Base-by-base conservation (phyloP, 2,329 filamentous ascomycete genomes). In the Zopfia rhizophila region DNA sequence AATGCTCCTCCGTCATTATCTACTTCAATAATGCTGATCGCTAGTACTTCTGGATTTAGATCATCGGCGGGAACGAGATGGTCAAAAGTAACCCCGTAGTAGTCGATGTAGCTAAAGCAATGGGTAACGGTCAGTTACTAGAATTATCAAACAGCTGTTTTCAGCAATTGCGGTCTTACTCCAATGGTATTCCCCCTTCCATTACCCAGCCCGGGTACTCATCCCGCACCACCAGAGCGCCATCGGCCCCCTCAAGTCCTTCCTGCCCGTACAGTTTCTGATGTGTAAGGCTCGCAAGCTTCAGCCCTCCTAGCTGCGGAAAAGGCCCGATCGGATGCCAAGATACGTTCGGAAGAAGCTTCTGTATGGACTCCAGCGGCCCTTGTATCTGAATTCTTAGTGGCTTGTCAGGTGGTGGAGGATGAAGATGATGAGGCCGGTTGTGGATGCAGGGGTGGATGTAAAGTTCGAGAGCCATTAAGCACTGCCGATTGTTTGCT, bases 51-150 rank as follows among this genome's bases (percentile, higher is more conserved):
- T n/a, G 71, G 74, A 48, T 72, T 55, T 18, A 24, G 23, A 37
- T 77, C 67, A 25, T 71, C 53, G 5, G 41, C 10, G 2, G 69
- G 67, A 35, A 76, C 70, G 22, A 69, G 58, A 42, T 76, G 63
- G 49, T 76, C 71, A 50, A 77, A 77, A 13, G 71, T 75, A 28
- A 76, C 68, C 21, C 72, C 65, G 45, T 75, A 75, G 45, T 73
- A 73, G 55, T 75, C 60, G 44, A 69, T 69, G 12, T 52, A 38
- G 30, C 53, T 62, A 44, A 47, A 51, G 17, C 21, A 31, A 18
- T 12, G 14, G 16, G 30, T 25, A 39, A 12, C 19, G 21, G 25
- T 47, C n/a, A 51, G 38, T 38, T 14, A 21, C 19, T 11, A 24
- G 5, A 46, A 41, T 24, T 17, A 40, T 29, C 12, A n/a, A n/a